Percentiles rank a stretch among this genome's conserved stretches.
These are phyloP conservation scores for Xylaria cubensis DNA, from an alignment of 495 filamentous ascomycete species.

Conservation along the genomic window DNA sequence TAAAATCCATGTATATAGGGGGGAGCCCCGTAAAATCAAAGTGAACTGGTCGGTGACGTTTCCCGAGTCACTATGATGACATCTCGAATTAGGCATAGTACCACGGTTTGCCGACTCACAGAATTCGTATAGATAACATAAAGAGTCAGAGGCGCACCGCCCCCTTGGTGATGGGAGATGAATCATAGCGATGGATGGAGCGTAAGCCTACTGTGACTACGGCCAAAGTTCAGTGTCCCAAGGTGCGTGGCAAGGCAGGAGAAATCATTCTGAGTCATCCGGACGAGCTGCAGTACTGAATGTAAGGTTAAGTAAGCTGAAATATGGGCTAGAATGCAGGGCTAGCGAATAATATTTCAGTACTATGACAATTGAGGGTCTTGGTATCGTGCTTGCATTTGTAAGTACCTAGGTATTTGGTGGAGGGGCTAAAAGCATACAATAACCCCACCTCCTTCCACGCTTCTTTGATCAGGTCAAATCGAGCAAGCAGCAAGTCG, in stretches of 20 bases:
- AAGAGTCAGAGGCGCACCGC: conserved; percentile 13
- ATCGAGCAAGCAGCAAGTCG: not conserved
- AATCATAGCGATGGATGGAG: conserved; percentile 31
- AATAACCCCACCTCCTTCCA: conserved; percentile 27
- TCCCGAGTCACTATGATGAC: not conserved
- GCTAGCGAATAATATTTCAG: not conserved
- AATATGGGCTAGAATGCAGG: not conserved
- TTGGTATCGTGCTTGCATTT: not conserved
- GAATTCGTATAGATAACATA: no score
- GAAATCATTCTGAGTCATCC: conserved; percentile 25
- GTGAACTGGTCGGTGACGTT: not conserved
- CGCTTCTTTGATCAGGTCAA: conserved; percentile 12
- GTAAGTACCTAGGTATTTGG: not conserved
- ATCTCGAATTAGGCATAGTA: not conserved
- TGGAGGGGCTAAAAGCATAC: conserved; percentile 5
- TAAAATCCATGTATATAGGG: no score
- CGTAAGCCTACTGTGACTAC: not conserved
- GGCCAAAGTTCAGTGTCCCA: not conserved
- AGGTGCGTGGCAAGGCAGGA: conserved; percentile 32
- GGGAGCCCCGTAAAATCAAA: not conserved
- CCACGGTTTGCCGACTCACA: not conserved
- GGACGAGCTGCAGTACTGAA: not conserved
- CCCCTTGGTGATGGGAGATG: conserved; percentile 29
- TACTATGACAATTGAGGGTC: not conserved
- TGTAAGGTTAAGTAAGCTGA: not conserved